Evolutionary conservation across 345 rosid species (phyloP).

Genomic region (Populus nigra): DNA sequence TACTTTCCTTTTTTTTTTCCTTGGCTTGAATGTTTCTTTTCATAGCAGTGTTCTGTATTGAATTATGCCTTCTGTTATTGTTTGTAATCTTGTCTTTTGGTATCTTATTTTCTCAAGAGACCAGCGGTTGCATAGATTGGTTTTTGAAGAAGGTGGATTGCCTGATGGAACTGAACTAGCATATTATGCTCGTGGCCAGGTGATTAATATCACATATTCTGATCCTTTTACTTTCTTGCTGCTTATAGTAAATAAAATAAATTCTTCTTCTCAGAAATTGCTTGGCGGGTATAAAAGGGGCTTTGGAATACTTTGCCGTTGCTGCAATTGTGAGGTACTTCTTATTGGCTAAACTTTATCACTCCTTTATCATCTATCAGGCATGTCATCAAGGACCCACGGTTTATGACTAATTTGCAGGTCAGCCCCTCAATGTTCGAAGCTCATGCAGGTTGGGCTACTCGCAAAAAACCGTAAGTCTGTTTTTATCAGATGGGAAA

Average conservation of each 20-base stretch:
- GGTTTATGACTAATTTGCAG: conserved; percentile 11
- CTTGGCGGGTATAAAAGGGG: conserved; percentile 36
- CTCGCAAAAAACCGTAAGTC: conserved; percentile 32
- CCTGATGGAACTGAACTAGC: conserved; percentile 40
- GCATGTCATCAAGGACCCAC: background rate
- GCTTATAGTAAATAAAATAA: conserved; percentile 27
- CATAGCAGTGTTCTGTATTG: background rate
- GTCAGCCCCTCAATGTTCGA: conserved; percentile 37
- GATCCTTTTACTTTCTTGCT: conserved; percentile 22
- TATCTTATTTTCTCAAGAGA: conserved; percentile 23
- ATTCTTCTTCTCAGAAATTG: conserved; percentile 36
- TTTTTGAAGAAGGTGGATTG: conserved; percentile 33
- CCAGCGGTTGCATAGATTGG: conserved; percentile 31
- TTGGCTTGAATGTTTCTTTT: conserved; percentile 4
- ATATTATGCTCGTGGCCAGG: conserved; percentile 36
- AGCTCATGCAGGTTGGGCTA: conserved; percentile 39
- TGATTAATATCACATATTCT: conserved; percentile 24
- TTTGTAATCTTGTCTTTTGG: background rate
- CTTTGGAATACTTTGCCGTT: conserved; percentile 26
- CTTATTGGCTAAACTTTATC: background rate
- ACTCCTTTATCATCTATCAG: background rate
- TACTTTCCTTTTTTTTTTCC: background rate
- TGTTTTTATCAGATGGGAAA: background rate
- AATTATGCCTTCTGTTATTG: background rate
- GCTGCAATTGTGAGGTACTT: conserved; percentile 33